These are phyloP conservation scores for Fusarium algeriense DNA, from an alignment of 2,329 filamentous ascomycete species.

Conservation along the genomic window DNA sequence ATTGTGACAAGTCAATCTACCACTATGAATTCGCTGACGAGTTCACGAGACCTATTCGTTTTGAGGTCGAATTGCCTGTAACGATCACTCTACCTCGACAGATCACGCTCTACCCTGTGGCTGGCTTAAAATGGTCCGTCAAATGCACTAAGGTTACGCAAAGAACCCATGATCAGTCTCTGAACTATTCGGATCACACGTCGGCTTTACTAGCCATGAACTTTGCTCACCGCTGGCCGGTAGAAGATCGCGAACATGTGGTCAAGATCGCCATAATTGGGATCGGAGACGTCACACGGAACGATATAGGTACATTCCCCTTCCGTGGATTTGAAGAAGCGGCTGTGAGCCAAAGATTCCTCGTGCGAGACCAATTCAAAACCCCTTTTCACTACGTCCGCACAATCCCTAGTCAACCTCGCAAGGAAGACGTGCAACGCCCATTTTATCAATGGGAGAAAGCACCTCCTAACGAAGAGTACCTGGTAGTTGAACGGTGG, in stretches of 20 bases:
- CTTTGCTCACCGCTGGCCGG: conserved; percentile 61
- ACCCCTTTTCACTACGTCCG: conserved; percentile 58
- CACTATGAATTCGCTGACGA: conserved; percentile 53
- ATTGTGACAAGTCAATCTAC: conserved; percentile 43
- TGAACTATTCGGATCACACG: conserved; percentile 57
- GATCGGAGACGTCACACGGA: conserved; percentile 43
- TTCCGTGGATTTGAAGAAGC: conserved; percentile 47
- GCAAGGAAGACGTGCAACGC: conserved; percentile 54
- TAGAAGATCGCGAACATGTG: conserved; percentile 56
- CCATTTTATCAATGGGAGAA: conserved; percentile 54
- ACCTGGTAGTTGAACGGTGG: conserved; percentile 63
- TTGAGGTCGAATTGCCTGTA: conserved; percentile 60
- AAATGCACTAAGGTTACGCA: conserved; percentile 32
- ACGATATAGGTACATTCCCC: conserved; percentile 48
- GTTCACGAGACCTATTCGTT: conserved; percentile 50
- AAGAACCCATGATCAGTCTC: conserved; percentile 37
- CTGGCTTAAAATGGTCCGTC: conserved; percentile 51
- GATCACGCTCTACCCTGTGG: conserved; percentile 58
- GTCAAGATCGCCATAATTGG: conserved; percentile 55
- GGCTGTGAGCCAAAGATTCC: conserved; percentile 39
- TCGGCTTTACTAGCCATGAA: conserved; percentile 59
- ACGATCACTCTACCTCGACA: conserved; percentile 53
- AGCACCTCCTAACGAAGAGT: conserved; percentile 59
- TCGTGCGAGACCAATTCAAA: conserved; percentile 56
- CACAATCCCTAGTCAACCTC: conserved; percentile 60